Percentiles rank a stretch among this genome's conserved stretches.
These are phyloP conservation scores for Manihot esculenta DNA, from an alignment of 441 rosid species.

Conservation along the genomic window DNA sequence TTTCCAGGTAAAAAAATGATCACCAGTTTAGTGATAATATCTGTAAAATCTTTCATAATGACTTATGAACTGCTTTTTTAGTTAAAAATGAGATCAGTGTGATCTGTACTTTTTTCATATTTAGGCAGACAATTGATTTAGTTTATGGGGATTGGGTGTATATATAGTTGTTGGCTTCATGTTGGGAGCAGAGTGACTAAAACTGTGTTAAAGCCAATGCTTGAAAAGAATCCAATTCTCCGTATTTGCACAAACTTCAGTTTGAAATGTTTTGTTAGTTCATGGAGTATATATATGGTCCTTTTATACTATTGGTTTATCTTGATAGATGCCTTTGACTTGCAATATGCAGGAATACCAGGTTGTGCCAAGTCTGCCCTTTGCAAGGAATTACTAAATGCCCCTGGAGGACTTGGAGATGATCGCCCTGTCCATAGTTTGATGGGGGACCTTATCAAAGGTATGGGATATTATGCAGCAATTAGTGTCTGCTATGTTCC, in stretches of 20 bases:
- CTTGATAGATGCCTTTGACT: conserved; percentile 16
- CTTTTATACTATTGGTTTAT: conserved; percentile 6
- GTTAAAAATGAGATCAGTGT: not conserved
- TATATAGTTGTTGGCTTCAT: not conserved
- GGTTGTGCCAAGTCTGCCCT: conserved; percentile 98
- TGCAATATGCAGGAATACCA: conserved; percentile 67
- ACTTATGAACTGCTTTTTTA: not conserved
- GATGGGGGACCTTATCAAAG: conserved; percentile 96
- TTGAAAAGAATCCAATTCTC: conserved; percentile 2
- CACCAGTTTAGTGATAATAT: conserved; percentile 4
- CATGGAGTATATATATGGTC: not conserved
- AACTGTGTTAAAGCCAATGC: not conserved
- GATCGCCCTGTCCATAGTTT: conserved; percentile 77
- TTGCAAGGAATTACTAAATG: conserved; percentile 74
- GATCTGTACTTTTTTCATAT: not conserved
- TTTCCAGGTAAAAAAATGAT: conserved; percentile 76
- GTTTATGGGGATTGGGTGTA: not conserved
- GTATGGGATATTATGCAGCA: conserved; percentile 32
- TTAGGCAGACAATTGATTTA: not conserved
- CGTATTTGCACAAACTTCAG: not conserved
- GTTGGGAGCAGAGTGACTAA: conserved; percentile 2
- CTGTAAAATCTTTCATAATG: not conserved
- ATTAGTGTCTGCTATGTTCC: not conserved
- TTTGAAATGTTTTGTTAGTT: not conserved
- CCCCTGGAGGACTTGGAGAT: conserved; percentile 77